A percentile compares a stretch with the other conserved stretches of the same genome.
Evolutionary conservation across 805 yeast genomes (phyloP).

Genomic region (Wickerhamiella siamensis): DNA sequence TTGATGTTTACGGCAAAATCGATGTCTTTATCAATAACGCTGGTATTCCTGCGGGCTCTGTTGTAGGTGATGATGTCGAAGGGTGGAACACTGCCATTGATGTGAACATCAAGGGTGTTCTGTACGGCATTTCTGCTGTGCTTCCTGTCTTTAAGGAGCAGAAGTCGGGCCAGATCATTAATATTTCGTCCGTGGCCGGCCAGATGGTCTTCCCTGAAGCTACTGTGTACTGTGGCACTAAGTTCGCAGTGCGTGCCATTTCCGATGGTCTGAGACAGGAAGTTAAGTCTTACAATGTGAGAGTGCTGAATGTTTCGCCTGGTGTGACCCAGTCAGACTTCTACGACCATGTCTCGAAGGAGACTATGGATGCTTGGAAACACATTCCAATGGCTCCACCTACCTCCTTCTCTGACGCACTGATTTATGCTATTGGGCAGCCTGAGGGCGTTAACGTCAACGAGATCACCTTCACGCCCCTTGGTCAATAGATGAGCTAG

Average conservation of each 20-base stretch:
- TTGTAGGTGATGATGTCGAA: conserved; percentile 50
- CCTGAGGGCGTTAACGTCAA: conserved; percentile 1
- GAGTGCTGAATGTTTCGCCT: conserved; percentile 59
- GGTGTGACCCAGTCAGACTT: conserved; percentile 66
- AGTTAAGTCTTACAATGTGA: conserved; percentile 46
- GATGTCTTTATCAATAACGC: conserved; percentile 51
- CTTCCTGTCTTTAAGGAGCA: conserved; percentile 54
- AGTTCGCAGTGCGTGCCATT: conserved; percentile 31
- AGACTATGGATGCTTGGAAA: neutral
- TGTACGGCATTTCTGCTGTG: conserved; percentile 63
- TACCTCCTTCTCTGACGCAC: neutral
- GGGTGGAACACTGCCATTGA: conserved; percentile 48
- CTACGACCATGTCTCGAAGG: neutral
- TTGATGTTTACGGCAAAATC: conserved; percentile 36
- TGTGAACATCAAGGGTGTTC: conserved; percentile 72
- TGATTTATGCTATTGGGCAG: conserved; percentile 1
- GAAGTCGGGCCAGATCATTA: conserved; percentile 44
- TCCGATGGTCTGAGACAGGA: conserved; percentile 53
- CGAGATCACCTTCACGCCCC: conserved; percentile 1
- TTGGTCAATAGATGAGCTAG: too few species aligned
- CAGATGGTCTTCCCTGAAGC: neutral
- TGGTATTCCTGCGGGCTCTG: conserved; percentile 53
- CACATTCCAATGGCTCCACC: neutral
- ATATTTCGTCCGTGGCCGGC: conserved; percentile 34
- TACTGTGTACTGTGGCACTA: neutral